phyloP scores from a whole-genome alignment of 1,139 yeast genomes.

The Arxiozyma slooffiae region DNA sequence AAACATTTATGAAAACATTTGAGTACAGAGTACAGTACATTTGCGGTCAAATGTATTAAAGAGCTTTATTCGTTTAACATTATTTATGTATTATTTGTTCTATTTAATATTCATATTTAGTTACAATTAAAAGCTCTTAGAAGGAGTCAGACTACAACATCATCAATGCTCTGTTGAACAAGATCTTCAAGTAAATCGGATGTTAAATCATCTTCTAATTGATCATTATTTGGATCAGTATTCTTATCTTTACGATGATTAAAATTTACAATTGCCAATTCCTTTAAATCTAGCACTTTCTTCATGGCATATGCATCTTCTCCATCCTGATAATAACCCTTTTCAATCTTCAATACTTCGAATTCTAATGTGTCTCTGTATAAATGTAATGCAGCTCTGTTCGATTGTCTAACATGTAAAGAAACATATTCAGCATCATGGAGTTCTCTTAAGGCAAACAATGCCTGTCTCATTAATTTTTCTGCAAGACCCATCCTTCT shows the following conservation, averaged over 20 bases:
- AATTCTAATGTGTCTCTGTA: conserved; percentile 80
- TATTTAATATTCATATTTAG: too few relatives aligned
- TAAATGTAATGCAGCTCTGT: conserved; percentile 86
- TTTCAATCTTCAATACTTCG: conserved; percentile 72
- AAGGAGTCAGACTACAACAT: conserved; percentile 14
- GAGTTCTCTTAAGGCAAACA: conserved; percentile 69
- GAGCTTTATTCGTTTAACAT: neutral
- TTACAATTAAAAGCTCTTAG: too few relatives aligned
- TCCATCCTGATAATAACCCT: conserved; percentile 87
- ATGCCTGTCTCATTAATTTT: conserved; percentile 79
- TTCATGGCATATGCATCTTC: conserved; percentile 99
- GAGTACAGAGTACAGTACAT: neutral
- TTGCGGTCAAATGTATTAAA: too few relatives aligned
- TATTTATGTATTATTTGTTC: neutral
- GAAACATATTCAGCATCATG: conserved; percentile 80
- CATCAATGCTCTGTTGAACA: conserved; percentile 20
- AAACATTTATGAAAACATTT: neutral
- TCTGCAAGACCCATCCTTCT: conserved; percentile 94
- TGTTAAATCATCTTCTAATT: conserved; percentile 44
- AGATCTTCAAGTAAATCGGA: conserved; percentile 35
- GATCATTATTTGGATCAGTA: conserved; percentile 24
- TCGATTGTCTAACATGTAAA: conserved; percentile 86
- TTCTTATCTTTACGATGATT: conserved; percentile 28
- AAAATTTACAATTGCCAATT: conserved; percentile 48
- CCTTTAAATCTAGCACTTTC: conserved; percentile 49